Evolutionary conservation across 192 early-diverging fungal genomes (phyloP).

Genomic region (Mortierella antarctica): DNA sequence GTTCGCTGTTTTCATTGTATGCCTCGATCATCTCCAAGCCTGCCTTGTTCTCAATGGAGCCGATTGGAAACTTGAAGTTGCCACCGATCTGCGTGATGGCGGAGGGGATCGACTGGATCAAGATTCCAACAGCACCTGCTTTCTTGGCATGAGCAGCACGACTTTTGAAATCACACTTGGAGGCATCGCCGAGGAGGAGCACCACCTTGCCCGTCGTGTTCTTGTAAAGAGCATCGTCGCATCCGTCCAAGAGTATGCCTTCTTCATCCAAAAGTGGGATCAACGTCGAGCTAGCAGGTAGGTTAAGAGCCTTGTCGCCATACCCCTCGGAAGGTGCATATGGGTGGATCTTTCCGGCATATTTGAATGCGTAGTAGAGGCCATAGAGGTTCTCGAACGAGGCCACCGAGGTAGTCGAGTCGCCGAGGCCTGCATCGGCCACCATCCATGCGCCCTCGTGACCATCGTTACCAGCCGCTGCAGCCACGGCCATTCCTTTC

Average conservation of each 20-base stretch:
- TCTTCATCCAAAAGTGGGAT: constrained; percentile 21
- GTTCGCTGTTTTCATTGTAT: constrained; percentile 23
- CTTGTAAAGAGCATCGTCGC: constrained; percentile 13
- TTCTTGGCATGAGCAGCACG: constrained; percentile 33
- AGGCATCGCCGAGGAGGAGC: constrained; percentile 56
- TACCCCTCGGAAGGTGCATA: constrained; percentile 12
- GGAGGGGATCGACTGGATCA: constrained; percentile 18
- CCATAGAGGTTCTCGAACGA: constrained; percentile 61
- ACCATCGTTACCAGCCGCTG: constrained; percentile 82
- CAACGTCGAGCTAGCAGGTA: constrained; percentile 25
- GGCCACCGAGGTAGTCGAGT: constrained; percentile 65
- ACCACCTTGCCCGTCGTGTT: constrained; percentile 45
- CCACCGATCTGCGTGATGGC: constrained; percentile 27
- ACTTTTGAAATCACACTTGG: constrained; percentile 47
- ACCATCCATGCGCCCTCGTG: constrained; percentile 39
- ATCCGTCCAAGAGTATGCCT: constrained; percentile 24
- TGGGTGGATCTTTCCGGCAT: constrained; percentile 12
- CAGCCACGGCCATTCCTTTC: constrained; percentile 66
- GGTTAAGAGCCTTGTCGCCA: constrained; percentile 37
- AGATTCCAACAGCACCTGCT: constrained; percentile 13
- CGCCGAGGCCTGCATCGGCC: constrained; percentile 20
- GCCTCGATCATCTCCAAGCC: constrained; percentile 36
- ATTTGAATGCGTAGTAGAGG: constrained; percentile 17
- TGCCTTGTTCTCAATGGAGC: constrained; percentile 24
- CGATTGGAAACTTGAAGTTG: constrained; percentile 27